Evolutionary conservation across 106 monocot species (phyloP), one percentile per base, ranked within the genome.

Genomic region (Chionographis japonica): DNA sequence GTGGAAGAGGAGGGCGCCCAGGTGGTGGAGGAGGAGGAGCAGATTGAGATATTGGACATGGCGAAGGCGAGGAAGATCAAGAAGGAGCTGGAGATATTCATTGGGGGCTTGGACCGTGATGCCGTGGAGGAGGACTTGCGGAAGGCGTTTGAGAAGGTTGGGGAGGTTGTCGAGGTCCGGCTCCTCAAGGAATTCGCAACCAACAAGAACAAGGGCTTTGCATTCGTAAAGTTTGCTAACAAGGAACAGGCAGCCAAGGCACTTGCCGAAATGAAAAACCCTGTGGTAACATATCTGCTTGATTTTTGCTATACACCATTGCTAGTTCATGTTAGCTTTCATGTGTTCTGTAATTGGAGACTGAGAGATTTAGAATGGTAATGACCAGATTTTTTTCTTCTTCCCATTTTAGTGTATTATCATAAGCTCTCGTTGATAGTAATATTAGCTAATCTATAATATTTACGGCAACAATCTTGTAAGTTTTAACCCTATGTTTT

Each of bases 181-280:
- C 76, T 90, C 49, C 85, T 80, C 61, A 90, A 78, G 71, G 85
- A 90, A 61, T 83, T 78, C 40, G 54, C 50, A 0, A 83, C 85
- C 15, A 86, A 85, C 50, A 90, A 83, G 68, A 90, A 90, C 51
- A 86, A 90, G 50, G 89, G 89, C 8, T 90, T 80, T 83, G 89
- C 89, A 12, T 90, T 90, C 70, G 85, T 90, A 52, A 83, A 83
- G 77, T 90, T 82, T 69, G 67, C 89, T 11, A 77, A 36, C 60
- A 83, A 85, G 72, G 89, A 90, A 37, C 74, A 78, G 10, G 89
- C 71, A 3, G 52, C 54, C 37, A 58, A 54, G 42, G 85, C 77
- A 6, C 54, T 86, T 7, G 8, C 66, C 2, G 83, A 83, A 54
- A 8, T 90, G 65, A 85, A 90, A 74, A 85, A 78, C 52, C 85